A percentile compares a stretch with the other conserved stretches of the same genome.
Conservation (phyloP, 2,329 filamentous ascomycete genomes). For the Alternaria hordeiaustralica region DNA sequence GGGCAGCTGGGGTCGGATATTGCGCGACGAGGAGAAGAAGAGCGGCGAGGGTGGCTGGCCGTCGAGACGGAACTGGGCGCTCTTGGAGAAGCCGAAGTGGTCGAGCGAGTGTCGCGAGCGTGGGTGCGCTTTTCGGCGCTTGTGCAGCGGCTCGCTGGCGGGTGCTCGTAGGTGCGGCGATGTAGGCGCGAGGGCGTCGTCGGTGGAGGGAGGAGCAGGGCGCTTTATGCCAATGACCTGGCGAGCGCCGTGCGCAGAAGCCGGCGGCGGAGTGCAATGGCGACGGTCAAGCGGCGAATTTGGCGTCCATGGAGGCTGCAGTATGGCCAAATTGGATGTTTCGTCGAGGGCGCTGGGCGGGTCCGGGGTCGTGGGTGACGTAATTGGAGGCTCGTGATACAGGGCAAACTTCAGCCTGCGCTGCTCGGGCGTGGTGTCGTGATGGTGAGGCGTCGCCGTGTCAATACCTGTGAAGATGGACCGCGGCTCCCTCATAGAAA, state of each 20-base stretch:
- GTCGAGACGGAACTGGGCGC: conserved; percentile 23
- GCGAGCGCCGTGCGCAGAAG: conserved; percentile 16
- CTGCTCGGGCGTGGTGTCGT: conserved; percentile 6
- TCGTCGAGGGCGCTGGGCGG: conserved; percentile 6
- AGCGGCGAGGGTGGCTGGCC: conserved; percentile 56
- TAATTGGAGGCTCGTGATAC: conserved; percentile 3
- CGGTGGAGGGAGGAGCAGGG: conserved; percentile 4
- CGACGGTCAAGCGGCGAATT: conserved; percentile 18
- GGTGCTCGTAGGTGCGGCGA: conserved; percentile 5
- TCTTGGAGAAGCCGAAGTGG: conserved; percentile 40
- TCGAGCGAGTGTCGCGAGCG: conserved; percentile 46
- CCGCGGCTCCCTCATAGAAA: conserved; percentile 20
- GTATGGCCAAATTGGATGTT: neutral
- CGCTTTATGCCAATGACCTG: conserved; percentile 32
- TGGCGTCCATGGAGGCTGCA: conserved; percentile 26
- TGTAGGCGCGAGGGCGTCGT: neutral
- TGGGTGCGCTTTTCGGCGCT: conserved; percentile 37
- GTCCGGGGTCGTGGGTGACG: neutral
- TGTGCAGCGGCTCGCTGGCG: conserved; percentile 45
- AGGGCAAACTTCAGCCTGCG: neutral
- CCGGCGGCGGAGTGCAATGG: conserved; percentile 16
- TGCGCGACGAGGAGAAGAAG: conserved; percentile 58
- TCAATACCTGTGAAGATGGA: conserved; percentile 27
- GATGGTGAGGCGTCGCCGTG: conserved; percentile 14
- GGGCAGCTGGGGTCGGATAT: conserved; percentile 53